These are phyloP conservation scores for Dictyostelium brefeldianum DNA, from an alignment of 78 protist genomes.

Conservation along the genomic window DNA sequence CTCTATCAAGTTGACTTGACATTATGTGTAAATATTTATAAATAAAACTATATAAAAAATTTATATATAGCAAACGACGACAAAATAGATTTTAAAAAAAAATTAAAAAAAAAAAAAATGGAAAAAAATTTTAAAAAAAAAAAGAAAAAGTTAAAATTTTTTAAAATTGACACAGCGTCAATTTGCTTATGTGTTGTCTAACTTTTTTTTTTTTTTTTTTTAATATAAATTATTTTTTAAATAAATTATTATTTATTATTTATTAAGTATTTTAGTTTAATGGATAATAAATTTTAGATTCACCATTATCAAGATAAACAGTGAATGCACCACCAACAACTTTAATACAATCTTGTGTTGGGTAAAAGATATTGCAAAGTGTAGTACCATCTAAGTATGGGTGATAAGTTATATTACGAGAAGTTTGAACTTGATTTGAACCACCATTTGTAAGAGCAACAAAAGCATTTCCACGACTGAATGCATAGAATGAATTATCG, in stretches of 20 bases:
- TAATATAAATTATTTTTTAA: too few species aligned
- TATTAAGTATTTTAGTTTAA: background rate
- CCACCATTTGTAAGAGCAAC: conserved; percentile 92
- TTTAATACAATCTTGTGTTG: conserved; percentile 73
- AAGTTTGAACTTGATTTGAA: conserved; percentile 47
- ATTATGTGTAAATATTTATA: background rate
- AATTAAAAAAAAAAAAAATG: too few species aligned
- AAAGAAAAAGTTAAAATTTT: too few species aligned
- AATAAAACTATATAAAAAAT: too few species aligned
- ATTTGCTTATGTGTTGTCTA: too few species aligned
- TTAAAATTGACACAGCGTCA: too few species aligned
- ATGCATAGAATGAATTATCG: conserved; percentile 85
- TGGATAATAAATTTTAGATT: conserved; percentile 81
- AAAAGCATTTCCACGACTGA: conserved; percentile 84
- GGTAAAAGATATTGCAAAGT: conserved; percentile 79
- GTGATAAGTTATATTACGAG: conserved; percentile 64
- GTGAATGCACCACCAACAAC: conserved; percentile 52
- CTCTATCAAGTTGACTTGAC: background rate
- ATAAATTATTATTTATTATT: too few species aligned
- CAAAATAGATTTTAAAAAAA: too few species aligned
- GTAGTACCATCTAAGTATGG: conserved; percentile 71
- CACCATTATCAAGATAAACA: conserved; percentile 71
- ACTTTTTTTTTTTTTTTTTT: too few species aligned
- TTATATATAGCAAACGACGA: too few species aligned
- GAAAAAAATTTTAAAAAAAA: too few species aligned